A percentile compares a stretch with the other conserved stretches of the same genome.
These are phyloP conservation scores for Spencermartinsiella europaea DNA, from an alignment of 805 yeast genomes.

Conservation along the genomic window DNA sequence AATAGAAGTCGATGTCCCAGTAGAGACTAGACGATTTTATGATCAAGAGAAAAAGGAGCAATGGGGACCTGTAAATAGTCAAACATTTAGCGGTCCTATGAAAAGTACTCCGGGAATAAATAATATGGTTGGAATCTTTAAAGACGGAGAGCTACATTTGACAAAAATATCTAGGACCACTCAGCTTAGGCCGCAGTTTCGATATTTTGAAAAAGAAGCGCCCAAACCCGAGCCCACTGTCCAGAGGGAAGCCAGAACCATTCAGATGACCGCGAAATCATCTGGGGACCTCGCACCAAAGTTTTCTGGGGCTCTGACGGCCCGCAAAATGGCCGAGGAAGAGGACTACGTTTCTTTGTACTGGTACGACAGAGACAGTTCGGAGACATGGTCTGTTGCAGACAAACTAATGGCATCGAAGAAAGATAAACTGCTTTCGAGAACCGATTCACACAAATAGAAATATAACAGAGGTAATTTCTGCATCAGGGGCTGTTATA, in stretches of 20 bases:
- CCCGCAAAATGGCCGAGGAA: constrained; percentile 59
- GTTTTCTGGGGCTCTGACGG: constrained; percentile 62
- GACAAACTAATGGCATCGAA: constrained; percentile 22
- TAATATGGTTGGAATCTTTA: constrained; percentile 37
- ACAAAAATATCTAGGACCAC: constrained; percentile 61
- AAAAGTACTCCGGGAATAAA: constrained; percentile 24
- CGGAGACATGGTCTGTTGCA: constrained; percentile 30
- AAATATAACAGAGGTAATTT: too few species aligned
- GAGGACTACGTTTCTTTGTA: constrained; percentile 43
- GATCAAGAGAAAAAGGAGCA: constrained; percentile 57
- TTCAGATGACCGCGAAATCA: constrained; percentile 71
- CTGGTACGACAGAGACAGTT: constrained; percentile 41
- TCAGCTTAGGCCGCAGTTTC: constrained; percentile 78
- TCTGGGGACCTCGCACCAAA: constrained; percentile 53
- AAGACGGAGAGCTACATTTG: constrained; percentile 52
- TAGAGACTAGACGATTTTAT: constrained; percentile 62
- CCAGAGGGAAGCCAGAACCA: constrained; percentile 49
- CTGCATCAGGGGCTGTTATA: too few species aligned
- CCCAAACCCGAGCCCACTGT: constrained; percentile 40
- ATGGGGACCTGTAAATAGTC: constrained; percentile 59
- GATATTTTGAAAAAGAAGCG: constrained; percentile 62
- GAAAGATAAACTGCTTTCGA: constrained; percentile 17
- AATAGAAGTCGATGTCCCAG: constrained; percentile 72
- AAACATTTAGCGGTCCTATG: constrained; percentile 68
- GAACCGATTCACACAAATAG: neutral